phyloP scores from a whole-genome alignment of 805 yeast genomes.

The Ogataea trehalophila region DNA sequence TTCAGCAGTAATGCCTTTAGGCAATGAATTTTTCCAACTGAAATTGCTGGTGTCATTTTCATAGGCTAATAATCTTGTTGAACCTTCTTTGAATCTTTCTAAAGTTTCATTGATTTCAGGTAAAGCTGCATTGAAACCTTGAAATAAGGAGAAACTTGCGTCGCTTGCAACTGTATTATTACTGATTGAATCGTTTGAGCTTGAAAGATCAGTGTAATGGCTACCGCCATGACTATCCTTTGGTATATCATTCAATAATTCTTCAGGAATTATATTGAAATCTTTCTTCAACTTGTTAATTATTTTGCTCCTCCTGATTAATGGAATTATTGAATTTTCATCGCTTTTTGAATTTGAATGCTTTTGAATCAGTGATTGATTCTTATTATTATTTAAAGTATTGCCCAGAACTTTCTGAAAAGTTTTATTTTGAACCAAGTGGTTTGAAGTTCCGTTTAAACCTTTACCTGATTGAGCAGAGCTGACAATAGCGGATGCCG shows the following conservation, averaged over 20 bases:
- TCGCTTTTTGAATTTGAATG: slow-evolving; percentile 9
- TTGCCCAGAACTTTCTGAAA: slow-evolving; percentile 46
- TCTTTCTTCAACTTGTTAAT: slow-evolving; percentile 30
- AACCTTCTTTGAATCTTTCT: slow-evolving; percentile 22
- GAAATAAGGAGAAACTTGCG: slow-evolving; percentile 49
- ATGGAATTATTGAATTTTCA: slow-evolving; percentile 7
- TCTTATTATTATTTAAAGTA: slow-evolving; percentile 32
- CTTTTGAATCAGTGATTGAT: slow-evolving; percentile 18
- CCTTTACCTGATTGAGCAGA: slow-evolving; percentile 20
- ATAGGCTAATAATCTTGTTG: slow-evolving; percentile 12
- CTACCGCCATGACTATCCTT: slow-evolving; percentile 12
- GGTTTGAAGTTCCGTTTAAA: slow-evolving; percentile 10
- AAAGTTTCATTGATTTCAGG: slow-evolving; percentile 47
- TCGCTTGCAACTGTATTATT: background rate
- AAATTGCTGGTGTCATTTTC: slow-evolving; percentile 4
- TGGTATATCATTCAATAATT: slow-evolving; percentile 53
- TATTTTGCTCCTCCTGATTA: slow-evolving; percentile 11
- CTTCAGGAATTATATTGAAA: slow-evolving; percentile 55
- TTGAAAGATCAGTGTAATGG: slow-evolving; percentile 2
- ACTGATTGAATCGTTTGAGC: background rate
- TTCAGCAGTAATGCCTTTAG: slow-evolving; percentile 37
- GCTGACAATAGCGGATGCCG: slow-evolving; percentile 48
- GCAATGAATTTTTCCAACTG: slow-evolving; percentile 20
- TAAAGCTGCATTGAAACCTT: slow-evolving; percentile 60
- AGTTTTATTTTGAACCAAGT: slow-evolving; percentile 21